Base-by-base conservation (phyloP, 2,329 filamentous ascomycete species). In the Pseudovirgaria hyperparasitica region DNA sequence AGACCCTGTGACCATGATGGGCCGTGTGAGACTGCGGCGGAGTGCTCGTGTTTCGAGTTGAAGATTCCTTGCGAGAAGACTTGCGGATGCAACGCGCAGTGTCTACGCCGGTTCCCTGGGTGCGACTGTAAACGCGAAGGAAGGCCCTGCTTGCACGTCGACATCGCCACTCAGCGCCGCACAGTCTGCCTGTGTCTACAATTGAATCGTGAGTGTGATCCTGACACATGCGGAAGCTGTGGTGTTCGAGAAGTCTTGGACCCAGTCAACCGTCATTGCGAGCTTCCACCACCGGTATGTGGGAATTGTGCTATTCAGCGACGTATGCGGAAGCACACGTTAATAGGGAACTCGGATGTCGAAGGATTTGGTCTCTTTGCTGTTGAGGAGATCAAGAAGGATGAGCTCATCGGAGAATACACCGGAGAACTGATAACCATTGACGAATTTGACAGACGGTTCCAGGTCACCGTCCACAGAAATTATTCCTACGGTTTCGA, bases 331-430 rank as follows among this genome's bases (percentile, higher is more conserved):
- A 82, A 77, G 42, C 63, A 67, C 4, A 70, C 82, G 0, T 52
- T 82, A 3, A 58, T 85, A 5, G 82, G 80, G 3, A 63, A 74
- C 28, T 85, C 78, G 24, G 70, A 72, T 34, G 67, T 86, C 3
- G 71, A 76, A 29, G 82, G 82, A 0, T 82, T 84, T 36, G 82
- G 82, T 0, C 60, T 90, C 0, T 87, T 79, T 44, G 66, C 76
- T 2, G 76, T 73, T 4, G 74, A 82, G 42, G 60, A 72, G 29
- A 72, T 84, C 33, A 58, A 59, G 4, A 63, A 68, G 33, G 72
- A 76, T 27, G 75, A 80, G n/a, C 87, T 80, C 38, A 63, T 90
- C 11, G 77, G 80, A 17, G 82, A 90, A 48, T 90, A 90, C 47
- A 72, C 73, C 2, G 82, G 82, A 24, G 82, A 90, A 48, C 62